Base-by-base conservation (phyloP, 1,284 basidiomycete genomes). In the Cutaneotrichosporon arboriforme region DNA sequence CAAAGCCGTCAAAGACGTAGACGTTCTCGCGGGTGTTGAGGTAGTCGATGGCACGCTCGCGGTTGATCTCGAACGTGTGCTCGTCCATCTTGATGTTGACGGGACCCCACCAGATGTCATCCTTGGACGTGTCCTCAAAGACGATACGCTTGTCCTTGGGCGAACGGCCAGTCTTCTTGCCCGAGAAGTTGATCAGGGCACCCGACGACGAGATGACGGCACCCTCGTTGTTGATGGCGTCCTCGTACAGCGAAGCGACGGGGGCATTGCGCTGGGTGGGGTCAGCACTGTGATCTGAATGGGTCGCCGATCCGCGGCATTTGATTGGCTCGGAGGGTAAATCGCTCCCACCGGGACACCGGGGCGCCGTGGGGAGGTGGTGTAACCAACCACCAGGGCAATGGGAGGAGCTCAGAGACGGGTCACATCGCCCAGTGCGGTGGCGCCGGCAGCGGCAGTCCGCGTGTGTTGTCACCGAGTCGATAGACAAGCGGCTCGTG, bases 121-220 rank as follows among this genome's bases (percentile, higher is more conserved):
- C 92, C 77, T 92, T 97, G 78, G 86, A 89, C 53, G 90, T 88
- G 70, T 98, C 94, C 76, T 99, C 94, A 75, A 83, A 97, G 72
- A 99, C 96, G 68, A 99, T 97, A 67, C 96, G 91, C 84, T 98
- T 99, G 84, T 99, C 96, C 77, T 98, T 98, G 60, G 96, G 94
- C 67, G 85, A 88, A 52, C 96, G 85, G 59, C 96, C 96, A 3
- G 96, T 98, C 83, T 99, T 99, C 82, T 97, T 98, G 43, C 94
- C 94, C 15, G 92, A 97, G 73, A 97, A 98, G 83, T 99, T 99
- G 84, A 99, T 99, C 65, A 99, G 81, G 20, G 94, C 93, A 61
- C 96, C 94, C 17, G 85, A 90, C 36, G 88, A 86, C 48, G 96
- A 94, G 78, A 99, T 90, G 79, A 97, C 88, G 67, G 94, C 94